Percentiles rank a stretch among this genome's conserved stretches.
phyloP scores from a whole-genome alignment of 2,329 filamentous ascomycete genomes.

The Fusarium tuaranense region DNA sequence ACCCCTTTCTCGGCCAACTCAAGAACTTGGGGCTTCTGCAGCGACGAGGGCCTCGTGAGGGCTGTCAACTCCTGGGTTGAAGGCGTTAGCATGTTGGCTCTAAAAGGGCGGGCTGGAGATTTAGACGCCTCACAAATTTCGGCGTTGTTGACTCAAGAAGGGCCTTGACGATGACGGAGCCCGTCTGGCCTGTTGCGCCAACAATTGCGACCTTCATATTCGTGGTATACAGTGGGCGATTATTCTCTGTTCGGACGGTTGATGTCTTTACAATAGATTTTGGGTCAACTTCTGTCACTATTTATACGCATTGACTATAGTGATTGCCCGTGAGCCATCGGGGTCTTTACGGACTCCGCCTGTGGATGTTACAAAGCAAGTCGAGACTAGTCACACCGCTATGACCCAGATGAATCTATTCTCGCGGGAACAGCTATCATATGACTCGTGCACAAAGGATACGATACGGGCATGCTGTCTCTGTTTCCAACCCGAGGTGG shows the following conservation, averaged over 20 bases:
- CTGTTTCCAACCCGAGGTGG: neutral
- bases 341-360: neutral
- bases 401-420: neutral
- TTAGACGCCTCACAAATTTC: neutral
- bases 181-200: neutral
- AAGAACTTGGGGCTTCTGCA: neutral
- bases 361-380: neutral
- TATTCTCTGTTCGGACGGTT: neutral
- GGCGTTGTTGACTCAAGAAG: neutral
- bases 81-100: neutral
- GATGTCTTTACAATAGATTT: neutral
- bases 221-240: neutral
- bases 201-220: neutral
- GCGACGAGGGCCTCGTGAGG: neutral
- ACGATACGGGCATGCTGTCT: neutral
- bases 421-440: neutral
- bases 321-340: neutral
- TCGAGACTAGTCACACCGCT: neutral
- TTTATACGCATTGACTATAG: neutral
- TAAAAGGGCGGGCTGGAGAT: neutral
- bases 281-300: neutral
- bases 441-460: neutral
- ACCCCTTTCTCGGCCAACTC: neutral
- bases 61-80: neutral
- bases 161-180: neutral